Conservation (phyloP, 2,329 filamentous ascomycete genomes). For the Colletotrichum spinosum region DNA sequence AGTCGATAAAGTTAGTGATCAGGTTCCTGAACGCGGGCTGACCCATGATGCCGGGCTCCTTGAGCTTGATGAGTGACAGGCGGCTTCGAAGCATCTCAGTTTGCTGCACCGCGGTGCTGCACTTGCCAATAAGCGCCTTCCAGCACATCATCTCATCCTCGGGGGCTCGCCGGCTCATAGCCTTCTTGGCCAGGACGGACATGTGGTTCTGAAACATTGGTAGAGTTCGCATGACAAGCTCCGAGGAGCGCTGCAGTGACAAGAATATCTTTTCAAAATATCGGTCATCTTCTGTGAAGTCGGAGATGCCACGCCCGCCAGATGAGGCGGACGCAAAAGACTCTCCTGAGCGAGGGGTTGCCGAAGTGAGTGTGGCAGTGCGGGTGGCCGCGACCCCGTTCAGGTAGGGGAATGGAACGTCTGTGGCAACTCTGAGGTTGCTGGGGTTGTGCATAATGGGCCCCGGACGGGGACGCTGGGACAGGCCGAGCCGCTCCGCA, state of each 20-base stretch:
- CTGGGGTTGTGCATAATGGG: slow-evolving; percentile 60
- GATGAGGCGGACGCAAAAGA: slow-evolving; percentile 73
- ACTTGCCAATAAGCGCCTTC: slow-evolving; percentile 78
- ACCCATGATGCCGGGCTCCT: slow-evolving; percentile 80
- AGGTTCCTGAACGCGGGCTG: slow-evolving; percentile 74
- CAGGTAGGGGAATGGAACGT: slow-evolving; percentile 61
- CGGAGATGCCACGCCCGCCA: slow-evolving; percentile 64
- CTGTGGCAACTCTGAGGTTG: slow-evolving; percentile 68
- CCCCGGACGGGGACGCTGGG: slow-evolving; percentile 52
- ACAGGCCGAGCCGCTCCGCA: slow-evolving; percentile 56
- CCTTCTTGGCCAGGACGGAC: slow-evolving; percentile 70
- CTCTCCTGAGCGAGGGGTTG: slow-evolving; percentile 86
- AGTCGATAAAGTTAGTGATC: slow-evolving; percentile 79
- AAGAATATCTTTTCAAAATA: slow-evolving; percentile 87
- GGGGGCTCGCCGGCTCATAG: slow-evolving; percentile 69
- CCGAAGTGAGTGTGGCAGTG: slow-evolving; percentile 64
- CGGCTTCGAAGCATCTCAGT: slow-evolving; percentile 78
- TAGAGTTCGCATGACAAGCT: slow-evolving; percentile 77
- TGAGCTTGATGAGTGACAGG: slow-evolving; percentile 84
- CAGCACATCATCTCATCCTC: slow-evolving; percentile 74
- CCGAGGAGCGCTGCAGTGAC: slow-evolving; percentile 78
- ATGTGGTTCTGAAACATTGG: slow-evolving; percentile 78
- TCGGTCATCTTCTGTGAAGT: slow-evolving; percentile 80
- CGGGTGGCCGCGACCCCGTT: slow-evolving; percentile 54
- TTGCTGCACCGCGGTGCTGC: slow-evolving; percentile 76